phyloP scores from a whole-genome alignment of 306 rosid species.

The Castanospermum australe region DNA sequence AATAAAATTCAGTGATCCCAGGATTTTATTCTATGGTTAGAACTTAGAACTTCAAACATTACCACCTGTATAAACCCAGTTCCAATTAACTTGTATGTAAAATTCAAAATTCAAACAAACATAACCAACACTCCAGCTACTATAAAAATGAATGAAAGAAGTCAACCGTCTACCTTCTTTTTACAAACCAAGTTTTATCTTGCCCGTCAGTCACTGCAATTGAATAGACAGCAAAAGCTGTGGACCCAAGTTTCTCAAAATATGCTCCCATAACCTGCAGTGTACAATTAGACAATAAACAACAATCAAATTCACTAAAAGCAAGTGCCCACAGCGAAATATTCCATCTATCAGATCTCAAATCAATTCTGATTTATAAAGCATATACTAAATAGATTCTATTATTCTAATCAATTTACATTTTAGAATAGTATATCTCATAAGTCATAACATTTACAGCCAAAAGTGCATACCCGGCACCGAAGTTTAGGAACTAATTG shows the following conservation, averaged over 20 bases:
- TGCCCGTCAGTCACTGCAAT: slow-evolving; percentile 89
- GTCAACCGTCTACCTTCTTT: slow-evolving; percentile 66
- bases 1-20: background rate
- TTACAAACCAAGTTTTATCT: slow-evolving; percentile 91
- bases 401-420: background rate
- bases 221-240: slow-evolving; percentile 96
- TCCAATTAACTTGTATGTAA: background rate
- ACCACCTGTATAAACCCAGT: background rate
- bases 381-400: background rate
- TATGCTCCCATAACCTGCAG: slow-evolving; percentile 93
- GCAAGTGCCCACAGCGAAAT: background rate
- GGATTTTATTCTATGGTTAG: background rate
- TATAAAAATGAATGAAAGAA: slow-evolving; percentile 23
- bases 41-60: background rate
- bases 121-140: background rate
- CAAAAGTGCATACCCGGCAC: slow-evolving; percentile 71
- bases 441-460: slow-evolving; percentile 5
- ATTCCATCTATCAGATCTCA: background rate
- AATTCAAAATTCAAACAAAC: slow-evolving; percentile 5
- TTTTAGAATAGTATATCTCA: background rate
- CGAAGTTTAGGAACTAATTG: slow-evolving; percentile 72
- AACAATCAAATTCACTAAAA: slow-evolving; percentile 20
- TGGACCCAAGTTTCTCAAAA: slow-evolving; percentile 92
- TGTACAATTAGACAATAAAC: slow-evolving; percentile 20
- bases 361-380: slow-evolving; percentile 7